Percentiles rank a stretch among this genome's conserved stretches.
Conservation (phyloP, 768 basidiomycete genomes). For the Leccinum sublutescens region DNA sequence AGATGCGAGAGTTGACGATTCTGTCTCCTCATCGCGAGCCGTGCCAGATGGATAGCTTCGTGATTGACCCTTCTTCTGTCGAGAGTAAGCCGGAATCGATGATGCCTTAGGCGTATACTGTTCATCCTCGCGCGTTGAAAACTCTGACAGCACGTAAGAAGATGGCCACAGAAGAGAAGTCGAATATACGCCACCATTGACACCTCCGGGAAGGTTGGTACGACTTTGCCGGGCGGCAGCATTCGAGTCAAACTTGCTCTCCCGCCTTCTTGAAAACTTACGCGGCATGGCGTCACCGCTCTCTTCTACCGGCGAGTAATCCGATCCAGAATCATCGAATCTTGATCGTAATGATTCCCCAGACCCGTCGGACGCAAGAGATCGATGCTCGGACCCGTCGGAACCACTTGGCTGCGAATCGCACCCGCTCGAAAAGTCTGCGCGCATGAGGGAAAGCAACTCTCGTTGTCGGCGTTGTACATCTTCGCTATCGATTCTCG, state of each 20-base stretch:
- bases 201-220: neutral
- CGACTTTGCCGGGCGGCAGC: slow-evolving; percentile 7
- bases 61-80: slow-evolving; percentile 3
- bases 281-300: slow-evolving; percentile 1
- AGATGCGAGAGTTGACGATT: slow-evolving; percentile 13
- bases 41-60: neutral
- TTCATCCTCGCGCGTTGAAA: slow-evolving; percentile 9
- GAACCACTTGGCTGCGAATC: slow-evolving; percentile 21
- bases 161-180: neutral
- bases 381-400: slow-evolving; percentile 13
- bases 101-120: slow-evolving; percentile 21
- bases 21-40: slow-evolving; percentile 6
- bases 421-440: slow-evolving; percentile 12
- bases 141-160: slow-evolving; percentile 16
- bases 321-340: slow-evolving; percentile 30
- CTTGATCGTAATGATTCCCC: slow-evolving; percentile 21
- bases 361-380: slow-evolving; percentile 17
- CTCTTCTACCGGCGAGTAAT: slow-evolving; percentile 32
- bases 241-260: slow-evolving; percentile 5
- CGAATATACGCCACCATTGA: slow-evolving; percentile 13
- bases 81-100: slow-evolving; percentile 3
- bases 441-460: slow-evolving; percentile 11
- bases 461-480: slow-evolving; percentile 21
- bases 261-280: slow-evolving; percentile 1
- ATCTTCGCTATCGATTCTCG: slow-evolving; percentile 7